Conservation (phyloP, 108 stramenopile genomes). For the Skeletonema potamos region DNA sequence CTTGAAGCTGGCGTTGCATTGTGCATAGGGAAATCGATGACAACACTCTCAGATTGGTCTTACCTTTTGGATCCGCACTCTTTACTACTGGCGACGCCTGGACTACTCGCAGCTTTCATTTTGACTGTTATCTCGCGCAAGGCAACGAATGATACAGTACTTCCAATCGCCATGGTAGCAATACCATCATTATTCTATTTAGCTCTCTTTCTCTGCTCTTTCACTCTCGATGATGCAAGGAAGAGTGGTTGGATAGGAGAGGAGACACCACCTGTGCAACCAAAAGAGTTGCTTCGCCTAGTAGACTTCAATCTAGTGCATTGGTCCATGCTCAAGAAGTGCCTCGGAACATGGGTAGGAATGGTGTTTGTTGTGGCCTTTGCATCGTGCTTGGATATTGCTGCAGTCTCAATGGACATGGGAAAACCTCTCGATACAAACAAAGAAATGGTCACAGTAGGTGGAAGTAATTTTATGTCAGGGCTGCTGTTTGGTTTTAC, state of each 20-base stretch:
- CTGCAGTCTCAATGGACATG: slow-evolving; percentile 58
- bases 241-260: slow-evolving; percentile 75
- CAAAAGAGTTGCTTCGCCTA: slow-evolving; percentile 58
- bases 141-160: slow-evolving; percentile 47
- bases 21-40: slow-evolving; percentile 75
- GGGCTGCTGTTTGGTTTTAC: slow-evolving; percentile 82
- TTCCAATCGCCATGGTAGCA: slow-evolving; percentile 81
- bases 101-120: slow-evolving; percentile 66
- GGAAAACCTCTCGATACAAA: slow-evolving; percentile 93
- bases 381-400: slow-evolving; percentile 92
- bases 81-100: slow-evolving; percentile 73
- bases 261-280: slow-evolving; percentile 59
- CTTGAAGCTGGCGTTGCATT: slow-evolving; percentile 83
- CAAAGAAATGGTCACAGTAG: slow-evolving; percentile 86
- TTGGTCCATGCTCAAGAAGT: slow-evolving; percentile 67
- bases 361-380: slow-evolving; percentile 97
- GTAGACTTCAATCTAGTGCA: slow-evolving; percentile 64
- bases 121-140: slow-evolving; percentile 63
- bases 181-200: slow-evolving; percentile 86
- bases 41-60: slow-evolving; percentile 59
- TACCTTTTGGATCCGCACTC: slow-evolving; percentile 50
- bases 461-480: slow-evolving; percentile 84
- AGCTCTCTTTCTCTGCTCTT: slow-evolving; percentile 36
- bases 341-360: slow-evolving; percentile 86
- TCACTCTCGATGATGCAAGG: slow-evolving; percentile 60